phyloP scores from a whole-genome alignment of 2,329 filamentous ascomycete species.

The Alternaria panax region DNA sequence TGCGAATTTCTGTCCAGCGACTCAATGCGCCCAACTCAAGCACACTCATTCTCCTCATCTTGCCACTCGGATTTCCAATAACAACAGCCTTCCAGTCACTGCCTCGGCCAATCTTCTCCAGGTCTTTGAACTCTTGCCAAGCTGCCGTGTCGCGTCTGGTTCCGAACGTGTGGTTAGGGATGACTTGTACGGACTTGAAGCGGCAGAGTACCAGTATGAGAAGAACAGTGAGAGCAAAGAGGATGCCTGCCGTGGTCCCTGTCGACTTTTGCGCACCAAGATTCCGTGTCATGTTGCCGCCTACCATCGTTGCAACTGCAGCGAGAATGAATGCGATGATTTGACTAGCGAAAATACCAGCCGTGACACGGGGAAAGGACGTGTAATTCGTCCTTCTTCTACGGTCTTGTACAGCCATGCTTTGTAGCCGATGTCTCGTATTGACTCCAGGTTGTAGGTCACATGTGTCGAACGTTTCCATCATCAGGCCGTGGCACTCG shows the following conservation, averaged over 20 bases:
- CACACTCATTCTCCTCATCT: constrained; percentile 72
- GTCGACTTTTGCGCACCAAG: constrained; percentile 73
- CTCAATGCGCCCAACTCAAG: constrained; percentile 73
- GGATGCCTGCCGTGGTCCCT: constrained; percentile 71
- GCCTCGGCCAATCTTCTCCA: constrained; percentile 52
- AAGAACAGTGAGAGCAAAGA: constrained; percentile 69
- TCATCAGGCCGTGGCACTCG: constrained; percentile 78
- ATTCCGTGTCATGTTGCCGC: constrained; percentile 70
- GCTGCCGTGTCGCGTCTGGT: constrained; percentile 43
- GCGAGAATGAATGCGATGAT: constrained; percentile 73
- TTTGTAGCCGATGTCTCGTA: constrained; percentile 56
- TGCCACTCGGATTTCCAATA: constrained; percentile 74
- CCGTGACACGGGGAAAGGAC: constrained; percentile 75
- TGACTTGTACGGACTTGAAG: constrained; percentile 72
- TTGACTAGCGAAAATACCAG: constrained; percentile 75
- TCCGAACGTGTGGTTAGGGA: constrained; percentile 65
- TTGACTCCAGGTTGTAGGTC: constrained; percentile 77
- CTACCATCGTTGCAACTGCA: constrained; percentile 71
- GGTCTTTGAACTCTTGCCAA: constrained; percentile 48
- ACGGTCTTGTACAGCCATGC: constrained; percentile 53
- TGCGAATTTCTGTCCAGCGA: constrained; percentile 74
- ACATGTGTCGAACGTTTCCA: constrained; percentile 84
- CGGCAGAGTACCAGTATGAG: constrained; percentile 69
- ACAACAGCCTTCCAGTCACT: constrained; percentile 72
- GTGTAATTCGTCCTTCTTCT: constrained; percentile 73